These are phyloP conservation scores for Thymus quinquecostatus DNA, from an alignment of 257 asterid species.

Conservation along the genomic window DNA sequence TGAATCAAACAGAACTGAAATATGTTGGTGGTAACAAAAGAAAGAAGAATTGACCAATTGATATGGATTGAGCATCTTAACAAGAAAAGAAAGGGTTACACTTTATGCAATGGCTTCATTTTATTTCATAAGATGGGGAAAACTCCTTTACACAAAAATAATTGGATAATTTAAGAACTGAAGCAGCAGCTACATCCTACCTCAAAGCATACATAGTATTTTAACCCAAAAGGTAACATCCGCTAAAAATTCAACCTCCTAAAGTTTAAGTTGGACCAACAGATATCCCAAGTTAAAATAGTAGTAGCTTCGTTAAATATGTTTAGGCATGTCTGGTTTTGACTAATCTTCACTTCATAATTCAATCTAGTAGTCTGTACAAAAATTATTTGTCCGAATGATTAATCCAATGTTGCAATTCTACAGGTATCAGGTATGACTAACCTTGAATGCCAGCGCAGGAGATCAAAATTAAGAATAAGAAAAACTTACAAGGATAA, in stretches of 20 bases:
- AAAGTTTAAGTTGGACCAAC: constrained; percentile 1
- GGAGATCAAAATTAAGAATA: constrained; percentile 25
- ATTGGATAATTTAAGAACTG: too few species aligned
- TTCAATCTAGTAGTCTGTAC: constrained; percentile 5
- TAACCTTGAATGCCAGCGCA: constrained; percentile 29
- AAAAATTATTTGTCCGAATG: neutral
- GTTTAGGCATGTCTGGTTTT: neutral
- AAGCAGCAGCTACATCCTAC: neutral
- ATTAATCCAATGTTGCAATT: constrained; percentile 23
- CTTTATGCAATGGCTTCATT: constrained; percentile 18
- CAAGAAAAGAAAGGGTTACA: neutral
- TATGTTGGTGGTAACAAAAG: neutral
- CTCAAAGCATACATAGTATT: neutral
- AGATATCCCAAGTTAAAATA: neutral
- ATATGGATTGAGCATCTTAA: constrained; percentile 23
- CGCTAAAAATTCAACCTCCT: neutral
- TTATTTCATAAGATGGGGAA: neutral
- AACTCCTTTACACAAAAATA: neutral
- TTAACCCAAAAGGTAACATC: neutral
- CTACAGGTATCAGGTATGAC: constrained; percentile 1
- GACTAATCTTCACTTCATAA: constrained; percentile 12
- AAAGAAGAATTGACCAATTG: constrained; percentile 26
- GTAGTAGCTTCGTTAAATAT: neutral
- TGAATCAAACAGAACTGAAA: neutral
- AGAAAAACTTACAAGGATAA: neutral